Evolutionary conservation across 2,329 filamentous ascomycete genomes (phyloP), one percentile per base, ranked within the genome.

Genomic region (Trichoderma pleuroti): DNA sequence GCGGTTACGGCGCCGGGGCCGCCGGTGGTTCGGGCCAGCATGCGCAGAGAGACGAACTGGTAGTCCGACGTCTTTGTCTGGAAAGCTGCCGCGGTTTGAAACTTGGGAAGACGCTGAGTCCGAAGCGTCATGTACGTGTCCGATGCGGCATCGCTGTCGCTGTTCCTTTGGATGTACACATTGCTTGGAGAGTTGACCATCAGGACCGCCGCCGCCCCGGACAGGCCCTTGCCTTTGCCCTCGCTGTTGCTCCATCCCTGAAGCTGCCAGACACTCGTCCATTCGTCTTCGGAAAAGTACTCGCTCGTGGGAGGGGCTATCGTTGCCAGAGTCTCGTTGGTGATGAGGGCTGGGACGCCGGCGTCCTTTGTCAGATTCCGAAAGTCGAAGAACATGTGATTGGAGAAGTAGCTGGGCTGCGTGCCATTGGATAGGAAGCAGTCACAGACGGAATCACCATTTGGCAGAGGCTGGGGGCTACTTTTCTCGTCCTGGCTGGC

Each of bases 321-420:
- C 6, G 78, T 65, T 71, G 75, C 80, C 34, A 74, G 70, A 5
- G 76, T 72, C n/a, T 72, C 57, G 70, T 80, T 76, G 6, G 69
- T 62, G 61, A 83, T 73, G 57, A 78, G 73, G 9, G 74, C 64
- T 1, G 83, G 81, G 10, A 81, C 78, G 59, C 76, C 73, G 4
- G 81, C 83, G 68, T 84, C 81, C 28, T 83, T 73, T 2, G 76
- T 54, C 24, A 85, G 80, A 49, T 76, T 77, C 59, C 85, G 79
- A 73, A 86, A 87, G 76, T 87, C 85, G 73, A 84, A 85, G 78
- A 87, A 87, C 46, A 77, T 74, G 75, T 85, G 86, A 21, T 79
- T 77, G 21, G 79, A 77, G 74, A 84, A 87, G 77, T 82, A 86
- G 54, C 76, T 75, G 28, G 80, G 76, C 56, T 79, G 79, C 14